Evolutionary conservation across 108 stramenopile species (phyloP), one percentile per base, ranked within the genome.

Genomic region (Ochromonas danica): DNA sequence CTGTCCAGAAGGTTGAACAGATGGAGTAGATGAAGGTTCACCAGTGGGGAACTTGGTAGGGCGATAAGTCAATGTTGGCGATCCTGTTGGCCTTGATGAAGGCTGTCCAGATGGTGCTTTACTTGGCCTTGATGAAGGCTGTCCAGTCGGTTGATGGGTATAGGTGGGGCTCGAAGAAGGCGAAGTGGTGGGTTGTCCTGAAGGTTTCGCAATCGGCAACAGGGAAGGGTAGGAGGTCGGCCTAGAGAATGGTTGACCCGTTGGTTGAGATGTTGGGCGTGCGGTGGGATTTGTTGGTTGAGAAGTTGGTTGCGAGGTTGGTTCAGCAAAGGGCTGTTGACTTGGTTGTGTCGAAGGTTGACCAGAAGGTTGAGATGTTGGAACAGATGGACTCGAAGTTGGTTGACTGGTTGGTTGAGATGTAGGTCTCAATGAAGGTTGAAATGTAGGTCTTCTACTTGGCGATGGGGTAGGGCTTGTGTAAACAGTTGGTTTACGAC

Each of bases 51-150:
- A 35, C 6, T 33, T 36, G 35, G 63, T 67, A 6, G 63, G 63
- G 6, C 25, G 17, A 22, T 36, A 10, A 67, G 63, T 31, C 3
- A 67, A 6, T 35, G 63, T 14, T 6, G 63, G 63, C 10, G 17
- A 3, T 6, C 33, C 63, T 14, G 72, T 75, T 33, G 72, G 72
- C 6, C 51, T 6, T 6, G 14, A 3, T 35, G 31, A 41, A 27
- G 72, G 72, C 31, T 75, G 72, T 33, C 31, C 25, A 6, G 72
- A 30, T 27, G 72, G 72, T 75, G 3, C 14, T 14, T 41, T 41
- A 10, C 40, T 42, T 36, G 72, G 72, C 28, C 22, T 3, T 35
- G 72, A 75, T 6, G 72, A 35, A 14, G 72, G 72, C 6, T 31
- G 31, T 36, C 25, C 25, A 25, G 63, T 31, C 31, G 63, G 63